These are phyloP conservation scores for Byssothecium circinans DNA, from an alignment of 2,329 filamentous ascomycete species.

Conservation along the genomic window DNA sequence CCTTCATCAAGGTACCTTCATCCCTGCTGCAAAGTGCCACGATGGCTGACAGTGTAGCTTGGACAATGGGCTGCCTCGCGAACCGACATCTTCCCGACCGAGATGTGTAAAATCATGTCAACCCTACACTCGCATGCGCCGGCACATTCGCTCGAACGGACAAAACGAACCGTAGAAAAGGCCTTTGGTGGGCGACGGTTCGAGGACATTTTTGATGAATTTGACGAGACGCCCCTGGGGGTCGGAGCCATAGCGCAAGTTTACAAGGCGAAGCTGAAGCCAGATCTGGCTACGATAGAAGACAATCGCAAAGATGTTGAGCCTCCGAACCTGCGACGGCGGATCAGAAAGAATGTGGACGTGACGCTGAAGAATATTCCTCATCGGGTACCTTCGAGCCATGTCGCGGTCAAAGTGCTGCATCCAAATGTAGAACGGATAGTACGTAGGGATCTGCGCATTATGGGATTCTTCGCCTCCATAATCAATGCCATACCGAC, in stretches of 20 bases:
- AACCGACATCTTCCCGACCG: slow-evolving; percentile 90
- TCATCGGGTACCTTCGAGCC: slow-evolving; percentile 80
- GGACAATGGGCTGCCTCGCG: slow-evolving; percentile 98
- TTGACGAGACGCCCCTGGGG: slow-evolving; percentile 83
- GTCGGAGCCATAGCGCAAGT: slow-evolving; percentile 97
- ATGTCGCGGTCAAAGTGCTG: slow-evolving; percentile 94
- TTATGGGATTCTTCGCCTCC: slow-evolving; percentile 90
- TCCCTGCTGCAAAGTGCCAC: background rate
- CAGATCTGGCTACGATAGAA: slow-evolving; percentile 68
- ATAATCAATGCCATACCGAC: slow-evolving; percentile 85
- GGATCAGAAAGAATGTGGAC: slow-evolving; percentile 80
- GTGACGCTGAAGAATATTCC: slow-evolving; percentile 84
- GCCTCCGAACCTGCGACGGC: slow-evolving; percentile 63
- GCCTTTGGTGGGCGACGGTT: slow-evolving; percentile 82
- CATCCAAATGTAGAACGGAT: slow-evolving; percentile 89
- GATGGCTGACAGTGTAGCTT: slow-evolving; percentile 57
- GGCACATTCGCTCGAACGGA: slow-evolving; percentile 80
- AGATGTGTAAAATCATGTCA: slow-evolving; percentile 93
- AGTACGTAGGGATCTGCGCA: slow-evolving; percentile 85
- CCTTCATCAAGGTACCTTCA: slow-evolving; percentile 83
- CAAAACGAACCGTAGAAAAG: slow-evolving; percentile 74
- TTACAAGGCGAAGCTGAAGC: slow-evolving; percentile 90
- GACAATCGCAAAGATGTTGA: slow-evolving; percentile 57
- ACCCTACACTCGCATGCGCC: slow-evolving; percentile 92
- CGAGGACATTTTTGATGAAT: slow-evolving; percentile 94